These are phyloP conservation scores for Colletotrichum neosansevieriae DNA, from an alignment of 2,329 filamentous ascomycete species.

Conservation along the genomic window DNA sequence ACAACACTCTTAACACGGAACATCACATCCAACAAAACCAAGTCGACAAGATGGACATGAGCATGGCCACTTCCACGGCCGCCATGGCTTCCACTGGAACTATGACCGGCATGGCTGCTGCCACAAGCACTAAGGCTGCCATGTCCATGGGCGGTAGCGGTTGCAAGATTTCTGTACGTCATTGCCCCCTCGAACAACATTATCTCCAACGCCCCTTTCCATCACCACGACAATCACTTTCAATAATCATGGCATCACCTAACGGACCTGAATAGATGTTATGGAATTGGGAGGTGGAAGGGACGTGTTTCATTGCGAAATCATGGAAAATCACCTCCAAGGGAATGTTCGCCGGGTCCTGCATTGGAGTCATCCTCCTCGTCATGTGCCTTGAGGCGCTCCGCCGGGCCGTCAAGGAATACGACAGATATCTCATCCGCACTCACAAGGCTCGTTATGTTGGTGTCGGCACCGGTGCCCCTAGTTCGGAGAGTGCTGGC, in stretches of 20 bases:
- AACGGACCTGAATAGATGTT: conserved; percentile 69
- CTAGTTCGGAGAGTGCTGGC: conserved; percentile 22
- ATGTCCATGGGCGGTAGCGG: conserved; percentile 44
- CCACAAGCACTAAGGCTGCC: conserved; percentile 26
- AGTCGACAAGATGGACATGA: conserved; percentile 27
- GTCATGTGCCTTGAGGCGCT: conserved; percentile 79
- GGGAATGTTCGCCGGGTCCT: conserved; percentile 83
- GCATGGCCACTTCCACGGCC: conserved; percentile 22
- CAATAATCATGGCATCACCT: neutral
- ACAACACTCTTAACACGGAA: neutral
- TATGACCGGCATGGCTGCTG: conserved; percentile 32
- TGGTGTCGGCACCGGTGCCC: conserved; percentile 39
- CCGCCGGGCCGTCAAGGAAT: conserved; percentile 78
- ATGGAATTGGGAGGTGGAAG: conserved; percentile 82
- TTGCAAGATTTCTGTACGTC: conserved; percentile 58
- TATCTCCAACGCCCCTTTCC: no score
- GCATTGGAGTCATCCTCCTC: conserved; percentile 82
- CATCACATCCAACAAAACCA: neutral
- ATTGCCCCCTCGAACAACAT: conserved; percentile 42
- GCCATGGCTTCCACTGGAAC: conserved; percentile 34
- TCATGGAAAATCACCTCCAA: conserved; percentile 30
- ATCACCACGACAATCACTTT: no score
- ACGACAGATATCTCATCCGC: conserved; percentile 74
- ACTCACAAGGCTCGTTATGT: conserved; percentile 53
- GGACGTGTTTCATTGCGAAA: conserved; percentile 74